Base-by-base conservation (phyloP, 805 yeast genomes). In the Cyberlindnera suaveolens region DNA sequence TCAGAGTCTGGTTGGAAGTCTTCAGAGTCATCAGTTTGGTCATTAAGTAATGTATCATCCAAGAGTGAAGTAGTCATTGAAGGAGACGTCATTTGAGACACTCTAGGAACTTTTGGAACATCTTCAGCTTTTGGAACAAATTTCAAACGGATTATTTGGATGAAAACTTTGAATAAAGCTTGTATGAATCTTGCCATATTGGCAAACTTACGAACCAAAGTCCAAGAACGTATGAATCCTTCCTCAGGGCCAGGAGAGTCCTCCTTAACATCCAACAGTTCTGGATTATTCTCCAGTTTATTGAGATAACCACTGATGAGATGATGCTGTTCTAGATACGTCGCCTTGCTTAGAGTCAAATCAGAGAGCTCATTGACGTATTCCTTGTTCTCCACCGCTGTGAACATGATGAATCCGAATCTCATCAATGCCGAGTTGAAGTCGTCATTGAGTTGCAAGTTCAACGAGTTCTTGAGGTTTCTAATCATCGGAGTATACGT, bases 301-400 rank as follows among this genome's bases (percentile, higher is more conserved):
- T 56, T 56, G 39, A 54, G 49, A 42, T 52, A 55, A 3, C 46
- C 47, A 38, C 56, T 58, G 14, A 49, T 5, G n/a, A 50, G 44
- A 45, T 49, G 54, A 18, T 45, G 44, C 34, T 40, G 39, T 40
- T 78, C 84, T 16, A 82, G 46, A 77, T 81, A 84, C 1, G 85
- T 82, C 13, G 66, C 60, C 10, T 59, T 56, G n/a, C 77, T 77
- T n/a, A 73, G 56, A 0, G 61, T 56, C 3, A 83, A 64, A 14
- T 69, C 56, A 20, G 78, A 65, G 27, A 75, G 65, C 53, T 83
- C 88, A 39, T 77, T 72, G 34, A 80, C 72, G 57, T 81, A 84
- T 48, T 84, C 78, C 27, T 80, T 76, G 43, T 72, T 75, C 3
- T 85, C 81, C 0, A 85, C 81, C 41, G 82, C 78, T n/a, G 80